Conservation (phyloP, 1,139 yeast genomes). For the Citeromyces hawaiiensis region DNA sequence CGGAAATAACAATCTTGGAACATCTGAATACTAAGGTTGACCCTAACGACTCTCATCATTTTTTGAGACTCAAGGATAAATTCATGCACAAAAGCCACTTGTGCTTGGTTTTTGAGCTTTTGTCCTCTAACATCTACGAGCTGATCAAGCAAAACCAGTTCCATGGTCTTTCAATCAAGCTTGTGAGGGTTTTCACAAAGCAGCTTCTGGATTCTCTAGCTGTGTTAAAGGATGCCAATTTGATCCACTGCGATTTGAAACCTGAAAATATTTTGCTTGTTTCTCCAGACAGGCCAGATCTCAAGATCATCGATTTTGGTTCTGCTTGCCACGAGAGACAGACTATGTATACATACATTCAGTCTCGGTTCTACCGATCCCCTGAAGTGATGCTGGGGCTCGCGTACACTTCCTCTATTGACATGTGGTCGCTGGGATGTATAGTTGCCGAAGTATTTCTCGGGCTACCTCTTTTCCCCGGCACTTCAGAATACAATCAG, state of each 20-base stretch:
- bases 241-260: conserved; percentile 92
- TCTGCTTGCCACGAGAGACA: conserved; percentile 89
- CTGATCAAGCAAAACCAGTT: conserved; percentile 87
- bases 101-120: conserved; percentile 81
- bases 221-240: conserved; percentile 67
- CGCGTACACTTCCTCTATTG: conserved; percentile 85
- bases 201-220: conserved; percentile 76
- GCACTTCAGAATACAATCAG: conserved; percentile 88
- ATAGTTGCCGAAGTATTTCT: conserved; percentile 86
- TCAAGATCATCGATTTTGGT: conserved; percentile 94
- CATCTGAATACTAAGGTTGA: conserved; percentile 64
- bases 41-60: conserved; percentile 55
- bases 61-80: conserved; percentile 71
- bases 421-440: conserved; percentile 98
- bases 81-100: conserved; percentile 88
- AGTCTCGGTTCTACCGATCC: conserved; percentile 87
- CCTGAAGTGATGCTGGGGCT: conserved; percentile 92
- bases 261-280: conserved; percentile 87
- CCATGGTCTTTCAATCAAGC: conserved; percentile 73
- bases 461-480: conserved; percentile 93
- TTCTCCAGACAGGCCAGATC: conserved; percentile 73
- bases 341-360: conserved; percentile 86
- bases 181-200: conserved; percentile 64
- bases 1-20: conserved; percentile 82
- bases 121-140: conserved; percentile 84